Evolutionary conservation across 768 basidiomycete species (phyloP).

Genomic region (Rubroboletus pulcherrimus): DNA sequence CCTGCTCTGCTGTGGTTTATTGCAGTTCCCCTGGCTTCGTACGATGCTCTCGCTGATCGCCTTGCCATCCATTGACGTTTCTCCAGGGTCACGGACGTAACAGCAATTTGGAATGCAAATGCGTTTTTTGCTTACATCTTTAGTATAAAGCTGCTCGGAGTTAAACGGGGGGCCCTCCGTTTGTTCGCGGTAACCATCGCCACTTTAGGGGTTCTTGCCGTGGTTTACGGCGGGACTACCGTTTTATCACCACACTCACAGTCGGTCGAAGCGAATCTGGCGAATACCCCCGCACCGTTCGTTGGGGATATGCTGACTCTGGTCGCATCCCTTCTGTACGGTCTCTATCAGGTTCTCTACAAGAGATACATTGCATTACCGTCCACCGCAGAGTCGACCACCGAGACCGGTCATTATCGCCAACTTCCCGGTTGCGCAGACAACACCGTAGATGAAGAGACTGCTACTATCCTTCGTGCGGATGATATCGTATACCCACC

Average conservation of each 20-base stretch:
- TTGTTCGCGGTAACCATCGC: constrained; percentile 76
- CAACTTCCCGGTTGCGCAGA: constrained; percentile 41
- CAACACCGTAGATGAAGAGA: constrained; percentile 19
- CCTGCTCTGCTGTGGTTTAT: constrained; percentile 76
- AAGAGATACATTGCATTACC: constrained; percentile 73
- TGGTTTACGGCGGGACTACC: constrained; percentile 74
- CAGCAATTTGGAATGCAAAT: constrained; percentile 85
- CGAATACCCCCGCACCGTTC: constrained; percentile 47
- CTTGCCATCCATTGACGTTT: constrained; percentile 5
- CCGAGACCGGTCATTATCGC: constrained; percentile 41
- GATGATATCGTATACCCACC: constrained; percentile 48
- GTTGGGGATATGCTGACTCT: constrained; percentile 74
- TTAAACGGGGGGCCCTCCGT: constrained; percentile 60
- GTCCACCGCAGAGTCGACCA: constrained; percentile 51
- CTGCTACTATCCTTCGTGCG: constrained; percentile 13
- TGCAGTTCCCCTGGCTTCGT: constrained; percentile 69
- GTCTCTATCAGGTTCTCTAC: constrained; percentile 81
- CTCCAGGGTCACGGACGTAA: constrained; percentile 75
- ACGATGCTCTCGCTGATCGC: constrained; percentile 28
- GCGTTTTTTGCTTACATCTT: constrained; percentile 91
- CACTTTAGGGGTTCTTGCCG: constrained; percentile 71
- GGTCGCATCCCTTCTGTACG: constrained; percentile 66
- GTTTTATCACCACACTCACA: constrained; percentile 22
- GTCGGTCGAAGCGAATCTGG: background rate
- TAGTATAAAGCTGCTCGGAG: constrained; percentile 64